Base-by-base conservation (phyloP, 345 rosid genomes). In the Camelina sativa region DNA sequence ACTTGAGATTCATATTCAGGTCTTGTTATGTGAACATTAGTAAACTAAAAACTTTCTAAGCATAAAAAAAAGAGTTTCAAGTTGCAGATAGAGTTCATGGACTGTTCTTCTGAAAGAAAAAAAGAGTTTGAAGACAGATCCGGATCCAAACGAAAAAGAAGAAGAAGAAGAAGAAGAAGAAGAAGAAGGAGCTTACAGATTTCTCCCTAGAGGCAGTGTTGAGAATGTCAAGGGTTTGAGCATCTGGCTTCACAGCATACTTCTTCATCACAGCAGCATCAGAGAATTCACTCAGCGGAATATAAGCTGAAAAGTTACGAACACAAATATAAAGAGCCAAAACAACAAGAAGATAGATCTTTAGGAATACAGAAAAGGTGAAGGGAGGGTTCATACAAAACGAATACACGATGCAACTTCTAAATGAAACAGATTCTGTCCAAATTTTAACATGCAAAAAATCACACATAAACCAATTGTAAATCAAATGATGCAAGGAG, bases 161-260 rank as follows among this genome's bases (percentile, higher is more conserved):
- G 10, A 37, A 4, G 13, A 5, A 17, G 17, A 17, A 17, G 10
- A 37, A 4, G 13, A 5, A 44, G 25, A 17, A 23, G 3, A 34
- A 35, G 2, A 43, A 68, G 15, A 47, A 11, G 37, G 30, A 23
- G 25, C 74, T 68, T 23, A 89, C 97, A 60, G 88, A 38, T 73
- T 91, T 90, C 57, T 81, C 82, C 56, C 74, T 70, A 17, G 91
- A 87, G 15, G 76, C 83, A 6, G 96, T 91, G 80, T 67, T 80
- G 59, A 76, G 66, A 59, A 89, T 83, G 79, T 91, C 97, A 48
- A 93, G 84, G 4, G 93, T 85, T 77, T 89, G 93, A 43, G 84
- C 75, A 58, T 93, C 98, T 53, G 85, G 84, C 69, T 86, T 85
- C 71, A 88, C 82, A 22, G 81, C 89, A 79, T 89, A 93, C 83